These are phyloP conservation scores for Casaregolazyma lundiana DNA, from an alignment of 1,139 yeast species.

Conservation along the genomic window DNA sequence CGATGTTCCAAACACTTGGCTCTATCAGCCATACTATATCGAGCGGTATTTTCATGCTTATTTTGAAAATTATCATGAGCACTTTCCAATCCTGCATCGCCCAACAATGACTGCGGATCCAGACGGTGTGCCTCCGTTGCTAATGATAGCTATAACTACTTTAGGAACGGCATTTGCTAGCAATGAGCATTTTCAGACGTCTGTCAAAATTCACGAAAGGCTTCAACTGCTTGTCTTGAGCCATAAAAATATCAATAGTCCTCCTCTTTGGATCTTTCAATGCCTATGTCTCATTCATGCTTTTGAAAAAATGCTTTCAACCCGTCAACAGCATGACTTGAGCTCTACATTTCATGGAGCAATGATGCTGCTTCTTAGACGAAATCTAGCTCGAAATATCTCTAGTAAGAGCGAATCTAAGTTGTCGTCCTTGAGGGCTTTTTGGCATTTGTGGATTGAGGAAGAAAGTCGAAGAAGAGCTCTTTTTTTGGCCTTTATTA, in stretches of 20 bases:
- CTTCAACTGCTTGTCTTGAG: conserved; percentile 25
- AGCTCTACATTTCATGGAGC: conserved; percentile 23
- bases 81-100: conserved; percentile 30
- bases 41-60: conserved; percentile 20
- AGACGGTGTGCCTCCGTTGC: conserved; percentile 25
- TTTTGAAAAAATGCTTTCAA: conserved; percentile 51
- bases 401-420: conserved; percentile 12
- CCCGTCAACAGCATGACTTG: conserved; percentile 43
- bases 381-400: conserved; percentile 21
- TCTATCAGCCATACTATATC: conserved; percentile 21
- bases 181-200: conserved; percentile 21
- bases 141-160: conserved; percentile 27
- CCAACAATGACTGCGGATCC: conserved; percentile 26
- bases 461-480: conserved; percentile 18
- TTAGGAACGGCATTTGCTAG: conserved; percentile 28
- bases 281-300: conserved; percentile 55
- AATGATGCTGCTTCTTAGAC: conserved; percentile 25
- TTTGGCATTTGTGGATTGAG: conserved; percentile 25
- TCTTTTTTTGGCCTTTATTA: conserved; percentile 25
- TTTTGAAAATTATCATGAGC: conserved; percentile 30
- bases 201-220: conserved; percentile 26
- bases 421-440: conserved; percentile 14
- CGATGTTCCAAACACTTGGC: conserved; percentile 18
- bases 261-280: conserved; percentile 55
- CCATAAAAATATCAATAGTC: conserved; percentile 25